Conservation (phyloP, 148 eudicot genomes). For the Pharnaceum exiguum region DNA sequence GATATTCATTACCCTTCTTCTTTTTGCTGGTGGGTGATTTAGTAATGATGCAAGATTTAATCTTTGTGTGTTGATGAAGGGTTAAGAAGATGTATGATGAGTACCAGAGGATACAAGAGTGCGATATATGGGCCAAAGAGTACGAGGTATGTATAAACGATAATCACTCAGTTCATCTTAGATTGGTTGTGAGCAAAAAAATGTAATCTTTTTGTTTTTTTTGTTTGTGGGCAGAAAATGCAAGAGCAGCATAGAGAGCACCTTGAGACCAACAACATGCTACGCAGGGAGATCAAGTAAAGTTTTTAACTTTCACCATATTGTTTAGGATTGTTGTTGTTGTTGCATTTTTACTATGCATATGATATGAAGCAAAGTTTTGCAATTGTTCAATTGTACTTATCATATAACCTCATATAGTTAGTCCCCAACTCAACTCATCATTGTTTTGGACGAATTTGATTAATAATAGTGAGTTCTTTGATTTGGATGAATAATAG, state of each 20-base stretch:
- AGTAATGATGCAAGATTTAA: not conserved
- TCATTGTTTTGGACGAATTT: no score
- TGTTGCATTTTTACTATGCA: no score
- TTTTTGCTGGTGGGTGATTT: not conserved
- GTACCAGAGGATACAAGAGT: conserved; percentile 38
- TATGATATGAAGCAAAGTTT: no score
- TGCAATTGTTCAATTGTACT: not conserved
- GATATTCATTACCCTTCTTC: not conserved
- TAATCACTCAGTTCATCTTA: not conserved
- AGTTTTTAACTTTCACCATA: no score
- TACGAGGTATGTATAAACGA: conserved; percentile 31
- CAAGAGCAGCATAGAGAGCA: conserved; percentile 37
- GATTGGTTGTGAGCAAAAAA: not conserved
- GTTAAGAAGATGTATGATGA: conserved; percentile 63
- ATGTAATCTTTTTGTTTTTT: not conserved
- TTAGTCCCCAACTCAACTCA: no score
- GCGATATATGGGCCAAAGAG: conserved; percentile 58
- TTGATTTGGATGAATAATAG: conserved; percentile 17
- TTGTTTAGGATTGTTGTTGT: no score
- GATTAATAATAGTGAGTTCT: no score
- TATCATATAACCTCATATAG: no score
- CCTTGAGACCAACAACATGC: conserved; percentile 6
- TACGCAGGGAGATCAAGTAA: conserved; percentile 22
- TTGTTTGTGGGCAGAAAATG: conserved; percentile 36
- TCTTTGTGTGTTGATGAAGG: conserved; percentile 20